Evolutionary conservation across 139 green algal species (phyloP), one percentile per base, ranked within the genome.

Genomic region (Volvox africanus): DNA sequence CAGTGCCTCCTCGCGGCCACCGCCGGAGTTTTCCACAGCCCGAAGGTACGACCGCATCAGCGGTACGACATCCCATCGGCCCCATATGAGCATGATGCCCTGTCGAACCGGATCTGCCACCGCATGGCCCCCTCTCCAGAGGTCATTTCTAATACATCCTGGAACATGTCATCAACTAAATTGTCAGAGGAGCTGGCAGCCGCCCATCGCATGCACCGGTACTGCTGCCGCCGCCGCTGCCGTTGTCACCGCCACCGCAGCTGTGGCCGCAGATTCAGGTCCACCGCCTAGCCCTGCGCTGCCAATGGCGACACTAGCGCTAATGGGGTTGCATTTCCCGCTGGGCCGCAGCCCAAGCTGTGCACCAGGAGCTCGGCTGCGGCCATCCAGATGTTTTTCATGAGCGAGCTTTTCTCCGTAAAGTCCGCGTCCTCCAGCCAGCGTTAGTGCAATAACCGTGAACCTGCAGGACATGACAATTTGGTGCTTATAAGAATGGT

Each of bases 361-460:
- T 62, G 24, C 61, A 61, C 36, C 67, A 89, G 36, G 69, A 89
- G 85, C 44, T 11, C n/a, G 16, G 30, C 69, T 0, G 85, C 85
- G 13, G 85, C 85, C 44, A 30, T 32, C 85, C 85, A 89, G 28
- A 32, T 37, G 21, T 44, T 44, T 2, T 1, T 5, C 86, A 50
- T 50, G 86, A 84, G 86, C 16, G 75, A 6, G 86, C 76, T 90
- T n/a, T 84, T 61, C 44, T 90, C 86, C 86, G 84, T 62, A 2
- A 90, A 84, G 20, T n/a, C n/a, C n/a, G n/a, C n/a, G n/a, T n/a
- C n/a, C n/a, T n/a, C n/a, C n/a, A n/a, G 50, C 86, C 30, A 90
- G 32, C n/a, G n/a, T n/a, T n/a, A 28, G 17, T 73, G 86, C 84
- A 73, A 69, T 90, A 90, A 26, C 86, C 86, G 75, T 84, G 86